phyloP scores from a whole-genome alignment of 345 rosid genomes.

The Conringia planisiliqua region DNA sequence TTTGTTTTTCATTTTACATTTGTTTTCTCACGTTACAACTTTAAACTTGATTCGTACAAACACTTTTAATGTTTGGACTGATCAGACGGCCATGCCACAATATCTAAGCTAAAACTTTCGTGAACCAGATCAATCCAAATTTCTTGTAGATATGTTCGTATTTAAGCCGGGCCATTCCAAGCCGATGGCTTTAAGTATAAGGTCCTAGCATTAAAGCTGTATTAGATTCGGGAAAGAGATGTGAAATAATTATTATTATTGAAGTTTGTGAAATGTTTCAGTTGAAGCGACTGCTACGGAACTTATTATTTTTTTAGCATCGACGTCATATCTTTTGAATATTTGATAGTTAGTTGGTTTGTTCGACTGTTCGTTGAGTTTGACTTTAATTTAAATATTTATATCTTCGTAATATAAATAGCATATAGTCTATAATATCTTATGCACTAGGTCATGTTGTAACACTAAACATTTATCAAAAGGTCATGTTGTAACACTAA shows the following conservation, averaged over 20 bases:
- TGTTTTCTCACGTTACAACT: not conserved
- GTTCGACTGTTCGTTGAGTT: constrained; percentile 22
- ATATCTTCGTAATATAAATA: not conserved
- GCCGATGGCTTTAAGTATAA: constrained; percentile 20
- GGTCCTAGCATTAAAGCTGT: constrained; percentile 24
- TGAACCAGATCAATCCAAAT: constrained; percentile 3
- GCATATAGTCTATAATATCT: too few species aligned
- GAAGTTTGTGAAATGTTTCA: constrained; percentile 8
- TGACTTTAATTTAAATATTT: not conserved
- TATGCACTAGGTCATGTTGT: not conserved
- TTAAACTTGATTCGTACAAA: not conserved
- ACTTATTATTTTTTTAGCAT: not conserved
- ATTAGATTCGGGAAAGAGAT: constrained; percentile 4
- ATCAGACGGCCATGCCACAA: not conserved
- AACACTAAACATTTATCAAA: too few species aligned
- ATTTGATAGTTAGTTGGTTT: constrained; percentile 32
- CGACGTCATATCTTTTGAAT: not conserved
- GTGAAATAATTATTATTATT: not conserved
- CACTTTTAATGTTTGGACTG: not conserved
- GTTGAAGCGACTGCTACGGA: constrained; percentile 10
- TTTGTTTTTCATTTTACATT: not conserved
- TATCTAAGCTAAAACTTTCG: not conserved
- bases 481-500: not conserved
- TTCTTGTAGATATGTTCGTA: constrained; percentile 6
- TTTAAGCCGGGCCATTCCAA: constrained; percentile 17